Evolutionary conservation across 2,329 filamentous ascomycete species (phyloP).

Genomic region (Fusarium sp.): DNA sequence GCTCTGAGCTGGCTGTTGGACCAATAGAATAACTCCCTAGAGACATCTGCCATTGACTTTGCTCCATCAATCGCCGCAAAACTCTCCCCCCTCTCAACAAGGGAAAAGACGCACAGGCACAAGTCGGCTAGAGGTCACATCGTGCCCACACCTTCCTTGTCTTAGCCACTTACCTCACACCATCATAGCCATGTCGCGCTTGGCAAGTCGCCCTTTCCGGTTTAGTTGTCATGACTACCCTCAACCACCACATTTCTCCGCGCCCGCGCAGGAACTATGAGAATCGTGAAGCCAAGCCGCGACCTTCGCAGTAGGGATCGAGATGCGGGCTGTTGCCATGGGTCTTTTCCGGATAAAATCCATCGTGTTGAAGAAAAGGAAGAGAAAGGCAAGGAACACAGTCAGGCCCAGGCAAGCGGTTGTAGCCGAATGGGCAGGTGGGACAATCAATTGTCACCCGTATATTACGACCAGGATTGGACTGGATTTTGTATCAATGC

Average conservation of each 20-base stretch:
- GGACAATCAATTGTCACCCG: slow-evolving; percentile 22
- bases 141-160: slow-evolving; percentile 30
- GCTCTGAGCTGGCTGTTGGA: not conserved
- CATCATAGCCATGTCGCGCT: slow-evolving; percentile 29
- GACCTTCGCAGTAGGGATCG: slow-evolving; percentile 5
- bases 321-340: not conserved
- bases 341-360: not conserved
- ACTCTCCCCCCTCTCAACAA: slow-evolving; percentile 30
- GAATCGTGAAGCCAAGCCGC: not conserved
- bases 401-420: slow-evolving; percentile 19
- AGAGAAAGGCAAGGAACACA: not conserved
- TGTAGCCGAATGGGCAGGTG: slow-evolving; percentile 20
- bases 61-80: slow-evolving; percentile 19
- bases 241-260: slow-evolving; percentile 38
- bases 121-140: slow-evolving; percentile 32
- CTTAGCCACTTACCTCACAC: slow-evolving; percentile 38
- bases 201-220: slow-evolving; percentile 38
- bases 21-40: slow-evolving; percentile 20
- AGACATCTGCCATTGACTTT: slow-evolving; percentile 30
- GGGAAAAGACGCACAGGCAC: slow-evolving; percentile 39
- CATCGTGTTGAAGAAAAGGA: slow-evolving; percentile 1
- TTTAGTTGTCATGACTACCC: slow-evolving; percentile 35
- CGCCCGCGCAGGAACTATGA: slow-evolving; percentile 6
- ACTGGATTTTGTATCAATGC: slow-evolving; percentile 12
- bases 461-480: slow-evolving; percentile 7